phyloP scores from a whole-genome alignment of 345 rosid genomes.

The Acer saccharum region DNA sequence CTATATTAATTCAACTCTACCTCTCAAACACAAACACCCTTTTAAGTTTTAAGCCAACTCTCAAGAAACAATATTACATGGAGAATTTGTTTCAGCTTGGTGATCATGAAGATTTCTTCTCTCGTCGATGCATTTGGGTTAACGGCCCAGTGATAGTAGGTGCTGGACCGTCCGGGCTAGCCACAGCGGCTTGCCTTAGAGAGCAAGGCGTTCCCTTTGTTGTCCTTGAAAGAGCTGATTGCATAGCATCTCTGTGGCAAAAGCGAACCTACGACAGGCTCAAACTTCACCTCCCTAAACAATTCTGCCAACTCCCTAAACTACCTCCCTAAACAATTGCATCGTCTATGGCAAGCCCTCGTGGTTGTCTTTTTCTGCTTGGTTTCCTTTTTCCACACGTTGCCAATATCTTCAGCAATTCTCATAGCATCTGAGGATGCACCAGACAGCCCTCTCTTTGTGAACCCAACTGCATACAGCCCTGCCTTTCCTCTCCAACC shows the following conservation, averaged over 20 bases:
- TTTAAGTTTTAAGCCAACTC: background rate
- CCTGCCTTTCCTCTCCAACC: constrained; percentile 88
- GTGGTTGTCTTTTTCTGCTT: constrained; percentile 53
- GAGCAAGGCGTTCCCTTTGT: constrained; percentile 73
- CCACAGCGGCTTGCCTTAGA: constrained; percentile 77
- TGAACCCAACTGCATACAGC: constrained; percentile 89
- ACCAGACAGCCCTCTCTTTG: constrained; percentile 88
- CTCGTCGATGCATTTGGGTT: constrained; percentile 62
- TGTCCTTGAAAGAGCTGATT: constrained; percentile 76
- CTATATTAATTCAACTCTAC: background rate
- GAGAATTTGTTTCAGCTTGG: constrained; percentile 43
- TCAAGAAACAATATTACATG: constrained; percentile 21
- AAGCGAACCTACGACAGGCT: constrained; percentile 79
- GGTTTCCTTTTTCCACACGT: constrained; percentile 80
- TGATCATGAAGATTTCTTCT: constrained; percentile 45
- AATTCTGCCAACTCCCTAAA: constrained; percentile 82
- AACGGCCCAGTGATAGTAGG: constrained; percentile 83
- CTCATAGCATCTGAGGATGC: constrained; percentile 74
- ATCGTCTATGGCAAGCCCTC: constrained; percentile 53
- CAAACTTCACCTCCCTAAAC: constrained; percentile 82
- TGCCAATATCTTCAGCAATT: constrained; percentile 77
- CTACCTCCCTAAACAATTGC: constrained; percentile 92
- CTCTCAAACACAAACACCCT: background rate
- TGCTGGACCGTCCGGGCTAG: constrained; percentile 86
- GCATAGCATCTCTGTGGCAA: constrained; percentile 89